Evolutionary conservation across 2,329 filamentous ascomycete genomes (phyloP).

Genomic region (Biscogniauxia marginata): DNA sequence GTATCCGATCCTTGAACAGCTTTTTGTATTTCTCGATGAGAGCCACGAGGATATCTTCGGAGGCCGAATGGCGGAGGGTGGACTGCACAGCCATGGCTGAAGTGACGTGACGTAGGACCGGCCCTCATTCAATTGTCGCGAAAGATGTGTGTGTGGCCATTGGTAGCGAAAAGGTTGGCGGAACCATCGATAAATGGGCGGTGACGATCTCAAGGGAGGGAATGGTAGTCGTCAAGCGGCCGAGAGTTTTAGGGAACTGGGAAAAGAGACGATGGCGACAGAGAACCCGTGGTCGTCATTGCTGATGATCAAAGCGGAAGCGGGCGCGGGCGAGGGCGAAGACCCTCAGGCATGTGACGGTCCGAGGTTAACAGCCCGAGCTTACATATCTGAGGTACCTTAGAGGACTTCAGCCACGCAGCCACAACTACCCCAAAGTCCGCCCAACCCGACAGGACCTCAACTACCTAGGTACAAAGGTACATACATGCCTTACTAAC

Average conservation of each 20-base stretch:
- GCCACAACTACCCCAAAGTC: no score
- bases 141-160: constrained; percentile 19
- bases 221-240: not conserved
- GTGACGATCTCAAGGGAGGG: not conserved
- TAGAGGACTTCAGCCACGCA: no score
- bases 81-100: constrained; percentile 80
- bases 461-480: no score
- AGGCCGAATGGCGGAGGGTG: constrained; percentile 66
- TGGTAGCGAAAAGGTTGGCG: constrained; percentile 9
- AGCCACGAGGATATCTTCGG: constrained; percentile 65
- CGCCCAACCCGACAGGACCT: no score
- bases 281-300: constrained; percentile 19
- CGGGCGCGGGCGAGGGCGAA: not conserved
- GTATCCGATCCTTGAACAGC: constrained; percentile 53
- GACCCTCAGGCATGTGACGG: constrained; percentile 20
- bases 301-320: constrained; percentile 19
- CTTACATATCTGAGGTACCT: not conserved
- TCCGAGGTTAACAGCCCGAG: constrained; percentile 23
- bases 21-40: constrained; percentile 61
- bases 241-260: constrained; percentile 2
- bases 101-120: constrained; percentile 19
- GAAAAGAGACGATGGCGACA: constrained; percentile 5
- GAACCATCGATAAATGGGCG: not conserved
- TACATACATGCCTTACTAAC: no score
- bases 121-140: constrained; percentile 10